Base-by-base conservation (phyloP, 352 stramenopile genomes). In the Halophytophthora polymorphica region DNA sequence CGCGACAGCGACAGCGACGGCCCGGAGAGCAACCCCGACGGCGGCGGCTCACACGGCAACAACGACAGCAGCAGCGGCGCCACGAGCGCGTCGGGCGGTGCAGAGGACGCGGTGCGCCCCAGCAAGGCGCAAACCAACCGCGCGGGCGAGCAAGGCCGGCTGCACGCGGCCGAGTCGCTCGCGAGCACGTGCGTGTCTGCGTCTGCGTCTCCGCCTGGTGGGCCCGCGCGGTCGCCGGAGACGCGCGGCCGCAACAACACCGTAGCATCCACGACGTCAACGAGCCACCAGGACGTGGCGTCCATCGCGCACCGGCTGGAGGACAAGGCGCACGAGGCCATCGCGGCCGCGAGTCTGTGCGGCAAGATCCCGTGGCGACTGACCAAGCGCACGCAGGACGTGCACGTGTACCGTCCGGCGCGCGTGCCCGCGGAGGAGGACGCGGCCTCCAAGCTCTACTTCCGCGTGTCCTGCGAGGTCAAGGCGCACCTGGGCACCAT, bases 401-500 rank as follows among this genome's bases (percentile, higher is more conserved):
- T 94, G 17, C 77, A 87, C 44, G 62, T 92, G 28, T 91, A 94
- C 55, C 71, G 77, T 7, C 78, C 81, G 6, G 67, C 67, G 39
- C 58, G 37, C 6, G 55, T 84, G 3, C 58, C 60, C 6, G 62
- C 54, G 3, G 72, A 75, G 13, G 70, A 88, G 18, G 71, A 85
- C 31, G 59, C 53, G 1, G 61, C 62, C 8, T 64, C 38, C 12
- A 92, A 89, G 45, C 66, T 94, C 5, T 90, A 88, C 53, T 92
- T 94, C 44, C 82, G 84, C 23, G 69, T 94, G 6, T 91, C 81
- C 53, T 91, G 79, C 56, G 82, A 94, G 22, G 75, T 93, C 34
- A 92, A 92, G 44, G 80, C 84, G 23, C 83, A 73, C 47, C 57
- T 94, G 15, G 59, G 64, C 31, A 90, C 80, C 10, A 84, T 94